These are phyloP conservation scores for Hansfordia pulvinata DNA, from an alignment of 2,329 filamentous ascomycete genomes.

Conservation along the genomic window DNA sequence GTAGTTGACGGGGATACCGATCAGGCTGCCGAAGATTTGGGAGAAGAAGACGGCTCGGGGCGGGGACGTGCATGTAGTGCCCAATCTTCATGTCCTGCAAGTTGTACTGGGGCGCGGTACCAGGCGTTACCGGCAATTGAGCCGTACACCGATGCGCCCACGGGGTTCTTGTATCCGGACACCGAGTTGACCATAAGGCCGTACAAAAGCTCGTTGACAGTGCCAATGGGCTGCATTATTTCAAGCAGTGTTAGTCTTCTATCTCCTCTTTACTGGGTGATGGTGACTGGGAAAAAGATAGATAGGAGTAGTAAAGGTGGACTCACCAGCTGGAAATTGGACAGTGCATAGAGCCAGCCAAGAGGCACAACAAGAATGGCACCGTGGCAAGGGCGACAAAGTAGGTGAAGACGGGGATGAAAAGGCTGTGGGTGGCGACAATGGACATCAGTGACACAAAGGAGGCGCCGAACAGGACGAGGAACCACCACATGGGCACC, in stretches of 20 bases:
- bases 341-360: constrained; percentile 45
- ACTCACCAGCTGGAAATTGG: constrained; percentile 30
- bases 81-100: constrained; percentile 52
- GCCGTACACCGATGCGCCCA: constrained; percentile 42
- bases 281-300: constrained; percentile 5
- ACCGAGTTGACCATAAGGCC: constrained; percentile 43
- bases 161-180: constrained; percentile 36
- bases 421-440: constrained; percentile 35
- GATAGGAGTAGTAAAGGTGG: background rate
- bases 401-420: constrained; percentile 46
- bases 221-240: constrained; percentile 39
- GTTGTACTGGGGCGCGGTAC: constrained; percentile 43
- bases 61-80: constrained; percentile 48
- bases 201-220: constrained; percentile 46
- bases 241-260: too few relatives aligned
- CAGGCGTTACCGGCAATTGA: constrained; percentile 47
- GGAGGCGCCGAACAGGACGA: constrained; percentile 30
- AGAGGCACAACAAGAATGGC: constrained; percentile 42
- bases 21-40: constrained; percentile 42
- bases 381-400: constrained; percentile 40
- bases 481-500: constrained; percentile 45
- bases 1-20: constrained; percentile 49
- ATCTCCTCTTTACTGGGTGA: too few relatives aligned
- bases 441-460: constrained; percentile 34
- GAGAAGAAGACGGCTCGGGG: constrained; percentile 46